Conservation (phyloP, 139 green algal species). For the Microglena sp. region DNA sequence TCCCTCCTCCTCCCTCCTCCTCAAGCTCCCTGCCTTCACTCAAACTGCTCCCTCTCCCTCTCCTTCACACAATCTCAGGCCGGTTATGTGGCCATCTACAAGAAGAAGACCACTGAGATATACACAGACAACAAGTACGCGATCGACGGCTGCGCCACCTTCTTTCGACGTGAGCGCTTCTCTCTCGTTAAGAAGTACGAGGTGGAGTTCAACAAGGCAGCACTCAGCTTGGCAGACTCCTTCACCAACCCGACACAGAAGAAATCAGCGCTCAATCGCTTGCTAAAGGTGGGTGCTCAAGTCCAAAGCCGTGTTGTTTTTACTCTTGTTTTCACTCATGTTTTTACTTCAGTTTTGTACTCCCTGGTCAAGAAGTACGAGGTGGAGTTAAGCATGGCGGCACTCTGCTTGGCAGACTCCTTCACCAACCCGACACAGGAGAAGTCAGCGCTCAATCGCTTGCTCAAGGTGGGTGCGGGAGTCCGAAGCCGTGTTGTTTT, state of each 20-base stretch:
- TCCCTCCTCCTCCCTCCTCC: too few species aligned
- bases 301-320: background rate
- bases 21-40: too few species aligned
- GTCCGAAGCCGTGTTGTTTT: too few species aligned
- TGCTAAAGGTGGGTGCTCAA: constrained; percentile 74
- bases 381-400: constrained; percentile 99
- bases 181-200: constrained; percentile 96
- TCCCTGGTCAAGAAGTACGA: constrained; percentile 95
- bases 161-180: constrained; percentile 85
- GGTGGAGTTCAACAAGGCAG: constrained; percentile 99
- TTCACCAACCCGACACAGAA: constrained; percentile 76
- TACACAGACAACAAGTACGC: constrained; percentile 79
- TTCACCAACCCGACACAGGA: constrained; percentile 71
- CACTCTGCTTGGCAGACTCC: constrained; percentile 73
- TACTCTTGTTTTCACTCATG: too few species aligned
- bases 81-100: constrained; percentile 95
- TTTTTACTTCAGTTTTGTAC: too few species aligned
- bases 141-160: constrained; percentile 97
- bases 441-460: constrained; percentile 80
- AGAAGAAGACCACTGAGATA: constrained; percentile 96
- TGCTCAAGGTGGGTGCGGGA: constrained; percentile 90
- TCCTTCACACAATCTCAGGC: constrained; percentile 40
- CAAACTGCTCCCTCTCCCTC: too few species aligned
- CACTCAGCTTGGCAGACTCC: constrained; percentile 75
- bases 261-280: constrained; percentile 82